phyloP scores from a whole-genome alignment of 148 eudicot genomes.

The Tetragonia tetragonoides region DNA sequence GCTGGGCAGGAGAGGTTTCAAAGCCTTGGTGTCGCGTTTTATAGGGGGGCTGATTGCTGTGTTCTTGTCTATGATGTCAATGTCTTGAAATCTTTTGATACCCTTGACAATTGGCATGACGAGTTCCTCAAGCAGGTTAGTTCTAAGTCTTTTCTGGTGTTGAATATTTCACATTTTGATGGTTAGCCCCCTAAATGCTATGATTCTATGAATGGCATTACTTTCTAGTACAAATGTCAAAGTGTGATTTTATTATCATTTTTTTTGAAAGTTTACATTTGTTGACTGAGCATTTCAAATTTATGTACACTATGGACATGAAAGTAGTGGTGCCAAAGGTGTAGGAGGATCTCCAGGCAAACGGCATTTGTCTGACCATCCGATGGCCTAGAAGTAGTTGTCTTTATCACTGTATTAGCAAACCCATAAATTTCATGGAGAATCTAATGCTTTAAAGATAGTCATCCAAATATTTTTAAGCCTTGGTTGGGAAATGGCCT shows the following conservation, averaged over 20 bases:
- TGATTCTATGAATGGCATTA: neutral
- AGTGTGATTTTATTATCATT: neutral
- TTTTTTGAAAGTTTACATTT: neutral
- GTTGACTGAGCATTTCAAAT: neutral
- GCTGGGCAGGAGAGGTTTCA: constrained; percentile 71
- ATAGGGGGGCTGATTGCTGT: constrained; percentile 67
- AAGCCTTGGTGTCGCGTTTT: constrained; percentile 58
- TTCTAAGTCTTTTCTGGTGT: neutral
- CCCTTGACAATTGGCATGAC: constrained; percentile 55
- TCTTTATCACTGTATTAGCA: neutral
- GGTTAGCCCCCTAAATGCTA: neutral
- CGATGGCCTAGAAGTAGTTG: neutral
- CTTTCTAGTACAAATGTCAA: neutral
- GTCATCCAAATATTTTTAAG: neutral
- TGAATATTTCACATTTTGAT: neutral
- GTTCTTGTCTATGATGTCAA: constrained; percentile 63
- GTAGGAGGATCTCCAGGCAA: neutral
- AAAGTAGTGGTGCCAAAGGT: constrained; percentile 2
- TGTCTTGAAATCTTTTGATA: constrained; percentile 45
- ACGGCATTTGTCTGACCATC: neutral
- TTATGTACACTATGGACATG: neutral
- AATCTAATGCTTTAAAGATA: neutral
- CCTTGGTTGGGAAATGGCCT: too few species aligned
- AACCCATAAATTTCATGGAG: neutral
- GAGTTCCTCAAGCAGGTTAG: constrained; percentile 58